Evolutionary conservation across 1,284 basidiomycete species (phyloP), one percentile per base, ranked within the genome.

Genomic region (Ceratobasidium sp.): DNA sequence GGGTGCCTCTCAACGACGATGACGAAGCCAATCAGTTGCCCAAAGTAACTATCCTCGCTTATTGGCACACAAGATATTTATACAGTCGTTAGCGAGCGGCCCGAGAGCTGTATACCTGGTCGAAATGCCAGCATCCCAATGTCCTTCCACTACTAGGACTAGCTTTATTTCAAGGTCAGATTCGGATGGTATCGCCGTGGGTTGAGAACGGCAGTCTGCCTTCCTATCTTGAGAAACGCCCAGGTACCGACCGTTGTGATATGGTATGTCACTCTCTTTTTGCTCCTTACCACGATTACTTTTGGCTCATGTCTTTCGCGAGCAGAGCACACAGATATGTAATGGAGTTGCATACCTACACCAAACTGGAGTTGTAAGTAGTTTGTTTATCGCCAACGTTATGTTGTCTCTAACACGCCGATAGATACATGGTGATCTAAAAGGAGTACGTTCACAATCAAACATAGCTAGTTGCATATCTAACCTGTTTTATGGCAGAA

Each of bases 61-160:
- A 49, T 49, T 18, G 3, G 18, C 9, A 49, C 18, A 7, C 46
- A 49, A 49, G 18, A 49, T 18, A 13, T 7, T 49, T 18, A 49
- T 49, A 49, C 12, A 13, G 46, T 49, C 46, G 33, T 49, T 26
- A 71, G 69, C 33, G 39, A 39, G 69, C 69, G 3, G 53, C 69
- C 33, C 51, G 55, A 23, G 69, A 71, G 39, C 26, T 71, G 12
- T 46, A 71, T 58, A 60, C 33, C 18, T 71, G 69, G 69, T 71
- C 69, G 7, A 71, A 71, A n/a, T 71, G 69, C n/a, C 26, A 44
- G 13, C 69, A 71, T 26, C 51, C 69, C 0, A 56, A 71, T 18
- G 55, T 71, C 5, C 42, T 56, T 6, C 28, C 26, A n/a, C 69
- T 71, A n/a, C 20, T 42, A 15, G 69, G 69, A 3, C 26, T 71